Conservation (phyloP, 1,284 basidiomycete species). For the Hortiboletus rubellus region DNA sequence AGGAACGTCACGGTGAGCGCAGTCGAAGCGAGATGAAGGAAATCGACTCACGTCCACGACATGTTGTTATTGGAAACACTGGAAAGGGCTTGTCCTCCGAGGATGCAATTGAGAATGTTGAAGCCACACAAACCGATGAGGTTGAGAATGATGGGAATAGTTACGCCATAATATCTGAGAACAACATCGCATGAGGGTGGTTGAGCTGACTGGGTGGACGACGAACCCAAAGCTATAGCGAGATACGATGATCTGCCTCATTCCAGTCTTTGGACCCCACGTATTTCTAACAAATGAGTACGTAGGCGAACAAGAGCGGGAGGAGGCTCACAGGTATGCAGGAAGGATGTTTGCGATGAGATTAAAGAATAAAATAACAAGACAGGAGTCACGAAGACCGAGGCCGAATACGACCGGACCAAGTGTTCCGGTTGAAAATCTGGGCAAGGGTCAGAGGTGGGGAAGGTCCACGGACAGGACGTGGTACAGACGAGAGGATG, state of each 20-base stretch:
- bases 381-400: conserved; percentile 68
- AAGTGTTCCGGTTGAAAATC: conserved; percentile 74
- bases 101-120: conserved; percentile 74
- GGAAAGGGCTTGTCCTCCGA: conserved; percentile 77
- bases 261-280: conserved; percentile 83
- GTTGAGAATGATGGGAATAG: conserved; percentile 65
- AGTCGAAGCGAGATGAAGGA: conserved; percentile 8
- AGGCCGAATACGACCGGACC: conserved; percentile 69
- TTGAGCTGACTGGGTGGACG: not conserved
- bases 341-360: conserved; percentile 54
- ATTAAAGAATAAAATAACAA: conserved; percentile 79
- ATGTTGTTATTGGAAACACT: conserved; percentile 66
- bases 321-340: conserved; percentile 54
- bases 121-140: conserved; percentile 68
- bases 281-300: conserved; percentile 52
- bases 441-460: conserved; percentile 1
- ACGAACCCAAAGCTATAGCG: conserved; percentile 76
- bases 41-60: conserved; percentile 60
- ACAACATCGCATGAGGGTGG: not conserved
- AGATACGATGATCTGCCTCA: conserved; percentile 87
- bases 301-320: not conserved
- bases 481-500: conserved; percentile 60
- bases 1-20: conserved; percentile 4
- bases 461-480: not conserved
- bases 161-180: conserved; percentile 63